These are phyloP conservation scores for Daucus carota DNA, from an alignment of 129 eudicot species.

Conservation along the genomic window DNA sequence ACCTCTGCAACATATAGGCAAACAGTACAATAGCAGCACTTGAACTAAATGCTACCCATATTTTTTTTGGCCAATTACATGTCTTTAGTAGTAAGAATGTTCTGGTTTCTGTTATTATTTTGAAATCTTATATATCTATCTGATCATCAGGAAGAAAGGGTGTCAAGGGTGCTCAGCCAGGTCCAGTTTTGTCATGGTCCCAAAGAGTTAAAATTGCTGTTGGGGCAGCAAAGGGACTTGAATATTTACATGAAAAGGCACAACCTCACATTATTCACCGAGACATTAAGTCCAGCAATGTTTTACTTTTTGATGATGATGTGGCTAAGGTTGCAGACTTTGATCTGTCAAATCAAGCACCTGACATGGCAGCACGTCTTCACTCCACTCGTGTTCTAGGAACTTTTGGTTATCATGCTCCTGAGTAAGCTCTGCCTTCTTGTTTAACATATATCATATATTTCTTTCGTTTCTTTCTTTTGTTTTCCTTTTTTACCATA, in stretches of 20 bases:
- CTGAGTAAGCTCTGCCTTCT: conserved; percentile 53
- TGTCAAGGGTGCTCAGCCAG: conserved; percentile 92
- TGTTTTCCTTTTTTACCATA: background rate
- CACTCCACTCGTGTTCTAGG: conserved; percentile 97
- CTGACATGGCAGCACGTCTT: conserved; percentile 90
- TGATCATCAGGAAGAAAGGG: conserved; percentile 66
- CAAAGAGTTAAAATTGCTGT: conserved; percentile 93
- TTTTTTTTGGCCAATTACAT: background rate
- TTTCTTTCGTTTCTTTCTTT: background rate
- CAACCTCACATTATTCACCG: conserved; percentile 87
- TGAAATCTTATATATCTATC: background rate
- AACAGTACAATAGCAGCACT: background rate
- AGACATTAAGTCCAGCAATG: conserved; percentile 88
- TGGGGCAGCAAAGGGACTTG: conserved; percentile 94
- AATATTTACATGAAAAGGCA: conserved; percentile 86
- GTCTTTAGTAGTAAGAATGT: background rate
- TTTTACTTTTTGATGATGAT: conserved; percentile 83
- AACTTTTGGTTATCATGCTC: conserved; percentile 95
- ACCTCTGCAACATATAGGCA: background rate
- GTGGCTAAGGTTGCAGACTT: conserved; percentile 93
- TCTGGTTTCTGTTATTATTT: background rate
- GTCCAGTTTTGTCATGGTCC: conserved; percentile 83
- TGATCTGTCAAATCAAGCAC: conserved; percentile 92
- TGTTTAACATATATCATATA: background rate
- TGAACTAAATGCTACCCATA: background rate